Percentiles rank a stretch among this genome's conserved stretches.
These are phyloP conservation scores for Senna siamea DNA, from an alignment of 306 rosid species.

Conservation along the genomic window DNA sequence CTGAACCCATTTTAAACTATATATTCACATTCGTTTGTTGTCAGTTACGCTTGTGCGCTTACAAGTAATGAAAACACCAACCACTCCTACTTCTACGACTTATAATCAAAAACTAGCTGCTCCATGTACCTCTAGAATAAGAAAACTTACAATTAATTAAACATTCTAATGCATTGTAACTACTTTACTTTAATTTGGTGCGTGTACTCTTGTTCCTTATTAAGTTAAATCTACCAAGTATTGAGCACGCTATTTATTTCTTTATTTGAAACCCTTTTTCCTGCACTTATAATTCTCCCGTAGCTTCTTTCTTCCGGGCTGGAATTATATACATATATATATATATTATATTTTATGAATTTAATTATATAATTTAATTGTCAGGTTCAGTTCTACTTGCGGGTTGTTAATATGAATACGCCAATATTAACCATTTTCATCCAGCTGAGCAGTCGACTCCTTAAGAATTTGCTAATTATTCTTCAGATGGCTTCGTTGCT, in stretches of 20 bases:
- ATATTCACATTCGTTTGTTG: background rate
- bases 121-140: background rate
- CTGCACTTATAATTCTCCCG: background rate
- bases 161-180: background rate
- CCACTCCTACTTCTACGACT: background rate
- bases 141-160: conserved; percentile 20
- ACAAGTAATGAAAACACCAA: background rate
- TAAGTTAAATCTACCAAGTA: background rate
- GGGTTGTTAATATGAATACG: background rate
- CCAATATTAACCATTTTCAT: too few species aligned
- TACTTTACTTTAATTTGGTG: background rate
- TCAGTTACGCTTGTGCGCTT: conserved; percentile 10
- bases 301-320: background rate
- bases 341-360: too few species aligned
- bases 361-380: background rate
- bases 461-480: background rate
- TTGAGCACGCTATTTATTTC: background rate
- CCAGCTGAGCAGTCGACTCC: background rate
- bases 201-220: background rate
- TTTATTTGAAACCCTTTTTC: background rate
- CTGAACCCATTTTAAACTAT: background rate
- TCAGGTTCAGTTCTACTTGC: background rate
- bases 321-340: background rate
- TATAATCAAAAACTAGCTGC: background rate
- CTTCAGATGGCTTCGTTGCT: background rate